Conservation (phyloP, 2,329 filamentous ascomycete genomes). For the Metarhizium humberi region DNA sequence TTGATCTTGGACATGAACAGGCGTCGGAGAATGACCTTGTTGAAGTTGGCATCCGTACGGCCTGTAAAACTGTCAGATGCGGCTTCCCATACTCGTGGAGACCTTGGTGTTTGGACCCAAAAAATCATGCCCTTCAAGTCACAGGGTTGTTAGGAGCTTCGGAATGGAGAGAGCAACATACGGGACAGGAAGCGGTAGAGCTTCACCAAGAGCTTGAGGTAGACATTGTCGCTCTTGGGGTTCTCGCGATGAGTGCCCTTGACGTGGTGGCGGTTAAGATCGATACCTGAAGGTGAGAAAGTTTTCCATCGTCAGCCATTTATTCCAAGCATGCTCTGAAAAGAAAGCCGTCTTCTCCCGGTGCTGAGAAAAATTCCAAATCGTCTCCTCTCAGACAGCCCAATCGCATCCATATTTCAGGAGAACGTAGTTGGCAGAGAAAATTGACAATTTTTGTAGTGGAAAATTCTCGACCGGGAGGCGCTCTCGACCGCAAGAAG, state of each 20-base stretch:
- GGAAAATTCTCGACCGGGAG: slow-evolving; percentile 2
- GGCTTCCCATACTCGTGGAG: no score
- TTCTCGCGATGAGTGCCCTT: slow-evolving; percentile 77
- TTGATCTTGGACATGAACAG: slow-evolving; percentile 99
- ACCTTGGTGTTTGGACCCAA: no score
- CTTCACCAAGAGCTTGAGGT: slow-evolving; percentile 96
- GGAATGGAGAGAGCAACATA: slow-evolving; percentile 42
- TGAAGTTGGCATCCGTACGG: slow-evolving; percentile 95
- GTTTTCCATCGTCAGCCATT: slow-evolving; percentile 50
- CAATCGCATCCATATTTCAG: slow-evolving; percentile 8
- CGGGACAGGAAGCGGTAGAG: slow-evolving; percentile 94
- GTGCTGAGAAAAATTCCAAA: slow-evolving; percentile 13
- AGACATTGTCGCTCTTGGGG: slow-evolving; percentile 97
- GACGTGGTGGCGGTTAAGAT: slow-evolving; percentile 62
- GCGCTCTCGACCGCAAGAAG: slow-evolving; percentile 6
- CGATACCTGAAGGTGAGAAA: slow-evolving; percentile 47
- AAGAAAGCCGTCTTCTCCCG: slow-evolving; percentile 9
- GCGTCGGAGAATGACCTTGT: slow-evolving; percentile 95
- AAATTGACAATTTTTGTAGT: not conserved
- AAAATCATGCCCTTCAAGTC: no score
- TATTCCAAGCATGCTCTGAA: slow-evolving; percentile 54
- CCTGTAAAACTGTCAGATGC: slow-evolving; percentile 38
- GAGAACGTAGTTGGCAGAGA: slow-evolving; percentile 9
- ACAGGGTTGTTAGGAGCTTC: no score
- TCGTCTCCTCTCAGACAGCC: not conserved